These are phyloP conservation scores for Craspedostauros australis DNA, from an alignment of 108 stramenopile genomes.

Conservation along the genomic window DNA sequence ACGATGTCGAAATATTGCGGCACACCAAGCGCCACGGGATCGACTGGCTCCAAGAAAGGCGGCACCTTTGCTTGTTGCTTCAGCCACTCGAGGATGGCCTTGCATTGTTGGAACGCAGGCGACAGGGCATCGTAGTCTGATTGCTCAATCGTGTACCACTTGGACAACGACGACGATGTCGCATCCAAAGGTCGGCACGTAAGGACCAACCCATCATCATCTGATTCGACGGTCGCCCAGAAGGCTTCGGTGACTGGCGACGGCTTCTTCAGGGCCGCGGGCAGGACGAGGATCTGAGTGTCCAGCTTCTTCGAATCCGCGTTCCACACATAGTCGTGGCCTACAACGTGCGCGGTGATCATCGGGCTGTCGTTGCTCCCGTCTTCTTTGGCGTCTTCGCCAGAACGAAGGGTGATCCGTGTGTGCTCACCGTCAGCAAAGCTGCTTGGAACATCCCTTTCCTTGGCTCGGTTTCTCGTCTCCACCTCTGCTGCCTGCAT, in stretches of 20 bases:
- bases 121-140: constrained; percentile 62
- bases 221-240: constrained; percentile 57
- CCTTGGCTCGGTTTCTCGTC: constrained; percentile 34
- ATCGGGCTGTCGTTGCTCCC: constrained; percentile 18
- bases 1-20: constrained; percentile 85
- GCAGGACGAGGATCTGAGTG: constrained; percentile 30
- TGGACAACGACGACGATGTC: too few species aligned
- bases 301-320: too few species aligned
- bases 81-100: constrained; percentile 44
- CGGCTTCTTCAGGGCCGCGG: constrained; percentile 4
- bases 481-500: constrained; percentile 56
- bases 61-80: constrained; percentile 41
- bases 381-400: neutral
- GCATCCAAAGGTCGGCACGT: constrained; percentile 19
- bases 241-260: constrained; percentile 13
- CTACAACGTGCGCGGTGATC: constrained; percentile 27
- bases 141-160: constrained; percentile 50
- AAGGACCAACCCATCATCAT: constrained; percentile 22
- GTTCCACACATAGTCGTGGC: constrained; percentile 33
- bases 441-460: too few species aligned
- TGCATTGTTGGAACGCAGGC: constrained; percentile 58
- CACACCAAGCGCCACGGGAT: constrained; percentile 86
- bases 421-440: constrained; percentile 11
- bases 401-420: constrained; percentile 27
- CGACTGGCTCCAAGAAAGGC: constrained; percentile 80